These are phyloP conservation scores for Chenopodium album DNA, from an alignment of 148 eudicot genomes.

Conservation along the genomic window DNA sequence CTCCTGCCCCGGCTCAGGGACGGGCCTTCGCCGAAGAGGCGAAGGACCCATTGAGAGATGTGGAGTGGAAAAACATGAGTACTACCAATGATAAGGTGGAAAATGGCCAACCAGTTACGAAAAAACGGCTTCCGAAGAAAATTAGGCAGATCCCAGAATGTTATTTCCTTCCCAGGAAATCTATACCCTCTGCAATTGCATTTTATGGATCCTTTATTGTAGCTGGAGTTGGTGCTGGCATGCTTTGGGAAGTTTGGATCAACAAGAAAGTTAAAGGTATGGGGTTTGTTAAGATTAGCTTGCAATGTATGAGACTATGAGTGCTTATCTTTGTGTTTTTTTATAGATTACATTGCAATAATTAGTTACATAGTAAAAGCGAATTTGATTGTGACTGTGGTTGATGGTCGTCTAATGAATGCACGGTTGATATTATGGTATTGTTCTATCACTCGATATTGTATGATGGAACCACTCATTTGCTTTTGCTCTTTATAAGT, in stretches of 20 bases:
- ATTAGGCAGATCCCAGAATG: conserved; percentile 60
- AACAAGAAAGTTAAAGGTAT: conserved; percentile 74
- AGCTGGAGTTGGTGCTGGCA: conserved; percentile 76
- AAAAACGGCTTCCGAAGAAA: conserved; percentile 53
- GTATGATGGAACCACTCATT: background rate
- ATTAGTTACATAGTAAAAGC: background rate
- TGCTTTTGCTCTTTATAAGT: background rate
- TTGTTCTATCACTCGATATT: background rate
- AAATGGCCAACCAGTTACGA: conserved; percentile 34
- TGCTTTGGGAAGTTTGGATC: conserved; percentile 66
- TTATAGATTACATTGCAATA: background rate
- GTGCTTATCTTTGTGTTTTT: background rate
- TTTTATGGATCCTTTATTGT: conserved; percentile 63
- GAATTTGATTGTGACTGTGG: background rate
- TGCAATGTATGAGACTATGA: too few relatives aligned
- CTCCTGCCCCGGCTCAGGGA: too few relatives aligned
- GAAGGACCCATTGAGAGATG: conserved; percentile 49
- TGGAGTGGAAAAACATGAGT: conserved; percentile 55
- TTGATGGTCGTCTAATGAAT: background rate
- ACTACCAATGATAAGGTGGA: conserved; percentile 20
- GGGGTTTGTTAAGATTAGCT: background rate
- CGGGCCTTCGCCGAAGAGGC: conserved; percentile 42
- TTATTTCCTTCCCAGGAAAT: conserved; percentile 66
- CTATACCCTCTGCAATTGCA: conserved; percentile 49
- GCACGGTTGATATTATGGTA: background rate